Percentiles rank a stretch among this genome's conserved stretches.
These are phyloP conservation scores for Neovahlkampfia damariscottae DNA, from an alignment of 78 protist genomes.

Conservation along the genomic window DNA sequence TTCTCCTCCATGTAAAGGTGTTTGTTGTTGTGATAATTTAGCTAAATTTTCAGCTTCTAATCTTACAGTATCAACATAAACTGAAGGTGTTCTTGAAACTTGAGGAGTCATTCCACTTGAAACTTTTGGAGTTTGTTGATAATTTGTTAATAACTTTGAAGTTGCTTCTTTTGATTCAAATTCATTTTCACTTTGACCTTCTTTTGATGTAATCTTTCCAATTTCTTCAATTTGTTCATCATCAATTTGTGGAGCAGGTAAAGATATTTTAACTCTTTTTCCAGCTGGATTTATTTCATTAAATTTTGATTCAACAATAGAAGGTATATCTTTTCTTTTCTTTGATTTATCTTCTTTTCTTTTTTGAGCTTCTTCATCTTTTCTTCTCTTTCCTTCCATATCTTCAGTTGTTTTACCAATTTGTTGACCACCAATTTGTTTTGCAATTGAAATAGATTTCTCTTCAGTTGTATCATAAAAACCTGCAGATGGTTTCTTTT, in stretches of 20 bases:
- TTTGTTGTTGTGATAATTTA: not conserved
- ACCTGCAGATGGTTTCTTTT: constrained; percentile 36
- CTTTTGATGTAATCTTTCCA: constrained; percentile 21
- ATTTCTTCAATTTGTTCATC: constrained; percentile 67
- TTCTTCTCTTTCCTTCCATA: constrained; percentile 36
- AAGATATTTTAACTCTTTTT: constrained; percentile 33
- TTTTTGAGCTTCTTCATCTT: constrained; percentile 24
- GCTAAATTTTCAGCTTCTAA: constrained; percentile 23
- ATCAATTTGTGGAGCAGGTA: constrained; percentile 68
- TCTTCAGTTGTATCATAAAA: constrained; percentile 31
- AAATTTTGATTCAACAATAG: constrained; percentile 22
- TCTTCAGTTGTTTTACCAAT: not conserved
- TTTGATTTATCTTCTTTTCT: constrained; percentile 29
- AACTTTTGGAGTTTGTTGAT: not conserved
- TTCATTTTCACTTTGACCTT: not conserved
- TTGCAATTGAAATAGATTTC: no score
- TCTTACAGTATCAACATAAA: constrained; percentile 1
- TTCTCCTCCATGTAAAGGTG: constrained; percentile 16
- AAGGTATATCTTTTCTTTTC: constrained; percentile 47
- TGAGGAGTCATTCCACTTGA: not conserved
- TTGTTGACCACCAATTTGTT: not conserved
- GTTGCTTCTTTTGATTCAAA: not conserved
- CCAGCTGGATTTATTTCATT: constrained; percentile 35
- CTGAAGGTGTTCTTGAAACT: not conserved
- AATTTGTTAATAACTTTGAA: not conserved